These are phyloP conservation scores for Phlebiopsis flavidoalba DNA, from an alignment of 768 basidiomycete genomes.

Conservation along the genomic window DNA sequence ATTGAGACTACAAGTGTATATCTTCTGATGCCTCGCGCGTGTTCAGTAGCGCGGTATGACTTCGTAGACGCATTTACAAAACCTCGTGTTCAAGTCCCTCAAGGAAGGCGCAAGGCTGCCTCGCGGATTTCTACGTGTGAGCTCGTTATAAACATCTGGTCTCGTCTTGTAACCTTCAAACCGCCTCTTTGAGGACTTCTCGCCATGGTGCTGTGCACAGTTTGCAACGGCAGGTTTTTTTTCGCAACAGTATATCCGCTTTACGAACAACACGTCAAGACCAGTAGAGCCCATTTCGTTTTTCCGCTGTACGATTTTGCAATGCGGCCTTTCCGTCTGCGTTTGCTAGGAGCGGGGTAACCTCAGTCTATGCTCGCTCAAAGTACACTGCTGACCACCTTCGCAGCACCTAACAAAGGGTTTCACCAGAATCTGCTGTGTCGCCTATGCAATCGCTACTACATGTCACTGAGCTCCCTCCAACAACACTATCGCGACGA, in stretches of 20 bases:
- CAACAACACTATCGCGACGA: slow-evolving; percentile 11
- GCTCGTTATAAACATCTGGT: not conserved
- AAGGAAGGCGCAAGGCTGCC: slow-evolving; percentile 1
- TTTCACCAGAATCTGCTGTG: slow-evolving; percentile 11
- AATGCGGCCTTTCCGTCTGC: slow-evolving; percentile 5
- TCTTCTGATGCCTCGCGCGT: no score
- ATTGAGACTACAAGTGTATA: no score
- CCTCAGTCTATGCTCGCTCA: not conserved
- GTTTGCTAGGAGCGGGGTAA: slow-evolving; percentile 10
- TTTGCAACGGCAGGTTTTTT: slow-evolving; percentile 7
- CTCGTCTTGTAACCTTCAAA: not conserved
- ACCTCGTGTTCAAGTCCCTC: not conserved
- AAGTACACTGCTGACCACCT: not conserved
- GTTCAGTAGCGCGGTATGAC: no score
- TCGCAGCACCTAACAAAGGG: slow-evolving; percentile 8
- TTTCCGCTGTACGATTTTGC: slow-evolving; percentile 11
- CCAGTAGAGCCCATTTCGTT: not conserved
- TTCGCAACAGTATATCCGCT: not conserved
- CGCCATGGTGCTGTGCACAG: slow-evolving; percentile 5
- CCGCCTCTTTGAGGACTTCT: not conserved
- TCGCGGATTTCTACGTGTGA: not conserved
- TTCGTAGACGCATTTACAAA: not conserved
- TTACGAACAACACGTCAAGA: slow-evolving; percentile 7
- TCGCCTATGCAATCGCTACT: slow-evolving; percentile 13
- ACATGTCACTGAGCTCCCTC: slow-evolving; percentile 4